These are phyloP conservation scores for Dinochytrium kinnereticum DNA, from an alignment of 371 early-diverging fungal species.

Conservation along the genomic window DNA sequence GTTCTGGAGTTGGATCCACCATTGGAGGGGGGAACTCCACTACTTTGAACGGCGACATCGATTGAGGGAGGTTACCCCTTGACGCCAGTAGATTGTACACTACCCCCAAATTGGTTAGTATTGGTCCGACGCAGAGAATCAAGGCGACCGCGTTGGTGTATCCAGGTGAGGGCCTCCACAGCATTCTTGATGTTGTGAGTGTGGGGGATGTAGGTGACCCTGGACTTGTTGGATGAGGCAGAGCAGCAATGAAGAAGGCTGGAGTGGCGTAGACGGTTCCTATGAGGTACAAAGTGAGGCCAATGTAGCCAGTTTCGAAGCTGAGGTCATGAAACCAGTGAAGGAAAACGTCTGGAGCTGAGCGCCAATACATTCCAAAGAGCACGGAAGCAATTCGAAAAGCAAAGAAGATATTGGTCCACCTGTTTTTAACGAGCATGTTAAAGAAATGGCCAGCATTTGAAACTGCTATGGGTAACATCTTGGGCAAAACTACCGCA, in stretches of 20 bases:
- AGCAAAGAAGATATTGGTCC: not conserved
- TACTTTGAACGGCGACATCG: not conserved
- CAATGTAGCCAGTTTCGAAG: not conserved
- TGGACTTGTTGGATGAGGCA: not conserved
- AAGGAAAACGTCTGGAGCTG: not conserved
- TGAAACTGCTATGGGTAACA: not conserved
- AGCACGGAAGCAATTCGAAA: not conserved
- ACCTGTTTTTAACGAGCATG: not conserved
- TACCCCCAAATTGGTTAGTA: not conserved
- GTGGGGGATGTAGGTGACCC: not conserved
- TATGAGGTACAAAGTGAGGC: not conserved
- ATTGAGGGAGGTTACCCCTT: not conserved
- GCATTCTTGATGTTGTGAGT: not conserved
- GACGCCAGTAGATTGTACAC: not conserved
- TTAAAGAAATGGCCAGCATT: not conserved
- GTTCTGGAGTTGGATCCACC: too few species aligned
- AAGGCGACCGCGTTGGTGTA: constrained; percentile 12
- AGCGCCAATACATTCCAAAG: not conserved
- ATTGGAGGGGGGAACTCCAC: not conserved
- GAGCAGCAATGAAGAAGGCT: constrained; percentile 2
- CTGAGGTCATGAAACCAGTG: not conserved
- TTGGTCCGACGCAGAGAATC: not conserved
- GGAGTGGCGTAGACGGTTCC: constrained; percentile 7
- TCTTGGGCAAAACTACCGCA: not conserved
- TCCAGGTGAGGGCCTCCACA: not conserved